Conservation (phyloP, 345 rosid genomes). For the Lenwebbia sp. region DNA sequence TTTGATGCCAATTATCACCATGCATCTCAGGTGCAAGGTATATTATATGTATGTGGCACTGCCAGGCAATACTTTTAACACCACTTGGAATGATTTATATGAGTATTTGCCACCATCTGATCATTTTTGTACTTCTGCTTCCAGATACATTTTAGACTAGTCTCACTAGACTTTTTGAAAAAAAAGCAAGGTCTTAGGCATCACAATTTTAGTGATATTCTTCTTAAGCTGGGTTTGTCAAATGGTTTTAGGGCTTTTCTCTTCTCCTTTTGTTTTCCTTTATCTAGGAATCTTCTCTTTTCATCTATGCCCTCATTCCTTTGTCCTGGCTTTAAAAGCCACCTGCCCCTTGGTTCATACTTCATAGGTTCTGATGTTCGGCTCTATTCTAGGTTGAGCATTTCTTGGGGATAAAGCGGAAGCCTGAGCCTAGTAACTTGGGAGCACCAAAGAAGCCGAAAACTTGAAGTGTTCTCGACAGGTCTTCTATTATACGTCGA, state of each 20-base stretch:
- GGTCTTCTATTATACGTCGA: neutral
- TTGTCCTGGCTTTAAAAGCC: neutral
- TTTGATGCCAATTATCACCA: neutral
- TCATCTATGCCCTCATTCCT: neutral
- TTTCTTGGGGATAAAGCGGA: slow-evolving; percentile 88
- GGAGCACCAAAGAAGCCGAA: slow-evolving; percentile 50
- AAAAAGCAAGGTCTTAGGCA: neutral
- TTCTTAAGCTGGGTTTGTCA: neutral
- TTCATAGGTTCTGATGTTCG: neutral
- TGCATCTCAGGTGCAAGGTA: neutral
- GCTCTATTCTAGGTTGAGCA: slow-evolving; percentile 62
- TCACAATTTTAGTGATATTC: neutral
- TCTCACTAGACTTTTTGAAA: neutral
- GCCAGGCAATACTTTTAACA: neutral
- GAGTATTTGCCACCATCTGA: neutral
- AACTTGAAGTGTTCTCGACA: slow-evolving; percentile 15
- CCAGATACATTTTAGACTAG: neutral
- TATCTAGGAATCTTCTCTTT: neutral
- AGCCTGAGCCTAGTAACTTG: slow-evolving; percentile 37
- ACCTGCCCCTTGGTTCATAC: neutral
- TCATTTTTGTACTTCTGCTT: neutral
- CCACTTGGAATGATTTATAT: neutral
- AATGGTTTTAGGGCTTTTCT: neutral
- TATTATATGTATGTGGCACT: neutral
- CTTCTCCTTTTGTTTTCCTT: neutral